These are phyloP conservation scores for Filobasidium wieringae DNA, from an alignment of 768 basidiomycete species.

Conservation along the genomic window DNA sequence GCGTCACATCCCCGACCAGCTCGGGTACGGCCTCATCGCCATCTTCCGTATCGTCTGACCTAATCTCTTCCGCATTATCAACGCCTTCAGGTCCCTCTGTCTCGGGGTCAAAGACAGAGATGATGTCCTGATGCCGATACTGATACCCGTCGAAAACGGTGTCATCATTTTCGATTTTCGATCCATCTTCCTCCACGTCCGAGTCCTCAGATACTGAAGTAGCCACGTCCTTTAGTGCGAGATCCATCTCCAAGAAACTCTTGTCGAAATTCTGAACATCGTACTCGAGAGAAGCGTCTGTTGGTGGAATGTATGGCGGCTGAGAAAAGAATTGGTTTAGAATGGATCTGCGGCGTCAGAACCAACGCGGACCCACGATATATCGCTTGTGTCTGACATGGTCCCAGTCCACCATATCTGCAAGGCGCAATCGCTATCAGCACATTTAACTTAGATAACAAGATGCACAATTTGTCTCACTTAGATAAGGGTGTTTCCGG, in stretches of 20 bases:
- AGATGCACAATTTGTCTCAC: conserved; percentile 57
- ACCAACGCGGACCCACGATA: conserved; percentile 35
- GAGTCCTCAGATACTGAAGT: conserved; percentile 48
- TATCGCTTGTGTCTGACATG: conserved; percentile 53
- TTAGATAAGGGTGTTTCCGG: conserved; percentile 89
- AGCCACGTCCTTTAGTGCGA: conserved; percentile 55
- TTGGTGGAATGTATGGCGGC: conserved; percentile 79
- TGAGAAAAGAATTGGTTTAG: too few species aligned
- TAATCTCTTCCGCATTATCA: not conserved
- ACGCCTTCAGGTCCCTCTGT: not conserved
- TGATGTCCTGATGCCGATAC: not conserved
- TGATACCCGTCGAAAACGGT: conserved; percentile 4
- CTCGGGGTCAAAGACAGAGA: not conserved
- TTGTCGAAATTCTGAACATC: conserved; percentile 98
- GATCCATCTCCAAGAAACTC: conserved; percentile 89
- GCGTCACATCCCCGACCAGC: too few species aligned
- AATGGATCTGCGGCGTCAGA: conserved; percentile 39
- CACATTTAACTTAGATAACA: conserved; percentile 33
- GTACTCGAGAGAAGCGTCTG: conserved; percentile 78
- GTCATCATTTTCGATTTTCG: not conserved
- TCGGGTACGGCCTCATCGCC: not conserved
- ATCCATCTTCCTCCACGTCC: conserved; percentile 22
- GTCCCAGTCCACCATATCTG: conserved; percentile 11
- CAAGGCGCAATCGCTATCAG: conserved; percentile 14
- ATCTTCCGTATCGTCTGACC: not conserved